These are phyloP conservation scores for Colletotrichum scovillei DNA, from an alignment of 2,329 filamentous ascomycete species.

Conservation along the genomic window DNA sequence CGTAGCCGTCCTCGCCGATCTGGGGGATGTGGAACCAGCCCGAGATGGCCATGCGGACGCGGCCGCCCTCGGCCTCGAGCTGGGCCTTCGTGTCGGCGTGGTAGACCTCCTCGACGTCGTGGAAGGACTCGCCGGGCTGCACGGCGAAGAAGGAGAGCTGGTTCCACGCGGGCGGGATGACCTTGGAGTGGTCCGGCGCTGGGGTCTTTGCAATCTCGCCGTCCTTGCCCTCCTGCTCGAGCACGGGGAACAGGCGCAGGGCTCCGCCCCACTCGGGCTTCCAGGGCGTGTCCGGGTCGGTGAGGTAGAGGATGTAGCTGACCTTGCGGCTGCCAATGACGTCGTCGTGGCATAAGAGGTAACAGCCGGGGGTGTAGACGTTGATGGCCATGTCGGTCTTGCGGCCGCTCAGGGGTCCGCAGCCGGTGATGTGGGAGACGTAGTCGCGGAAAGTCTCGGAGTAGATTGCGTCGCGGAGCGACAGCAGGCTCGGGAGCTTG, in stretches of 20 bases:
- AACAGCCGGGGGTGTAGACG: slow-evolving; percentile 95
- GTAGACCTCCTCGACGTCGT: slow-evolving; percentile 99
- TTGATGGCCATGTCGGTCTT: slow-evolving; percentile 99
- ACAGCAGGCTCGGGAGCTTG: slow-evolving; percentile 88
- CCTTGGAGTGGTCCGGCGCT: slow-evolving; percentile 79
- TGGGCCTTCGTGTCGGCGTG: slow-evolving; percentile 70
- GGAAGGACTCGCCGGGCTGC: slow-evolving; percentile 97
- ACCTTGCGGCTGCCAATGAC: slow-evolving; percentile 97
- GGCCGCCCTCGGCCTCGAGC: slow-evolving; percentile 75
- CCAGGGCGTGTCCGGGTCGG: slow-evolving; percentile 92
- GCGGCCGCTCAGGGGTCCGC: slow-evolving; percentile 86
- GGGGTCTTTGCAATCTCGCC: slow-evolving; percentile 84
- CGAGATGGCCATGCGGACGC: slow-evolving; percentile 96
- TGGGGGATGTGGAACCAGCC: slow-evolving; percentile 99
- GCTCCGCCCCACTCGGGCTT: slow-evolving; percentile 93
- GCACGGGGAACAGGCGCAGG: slow-evolving; percentile 84
- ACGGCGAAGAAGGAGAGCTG: slow-evolving; percentile 98
- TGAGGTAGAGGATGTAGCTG: slow-evolving; percentile 97
- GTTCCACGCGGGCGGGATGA: slow-evolving; percentile 95
- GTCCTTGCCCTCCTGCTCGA: slow-evolving; percentile 71
- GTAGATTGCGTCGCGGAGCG: slow-evolving; percentile 94
- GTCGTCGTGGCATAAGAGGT: slow-evolving; percentile 96
- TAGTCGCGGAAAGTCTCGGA: slow-evolving; percentile 90
- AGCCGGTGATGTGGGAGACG: slow-evolving; percentile 85
- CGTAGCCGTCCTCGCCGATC: slow-evolving; percentile 90